Percentiles rank a stretch among this genome's conserved stretches.
These are phyloP conservation scores for Phoma sp. DNA, from an alignment of 2,329 filamentous ascomycete genomes.

Conservation along the genomic window DNA sequence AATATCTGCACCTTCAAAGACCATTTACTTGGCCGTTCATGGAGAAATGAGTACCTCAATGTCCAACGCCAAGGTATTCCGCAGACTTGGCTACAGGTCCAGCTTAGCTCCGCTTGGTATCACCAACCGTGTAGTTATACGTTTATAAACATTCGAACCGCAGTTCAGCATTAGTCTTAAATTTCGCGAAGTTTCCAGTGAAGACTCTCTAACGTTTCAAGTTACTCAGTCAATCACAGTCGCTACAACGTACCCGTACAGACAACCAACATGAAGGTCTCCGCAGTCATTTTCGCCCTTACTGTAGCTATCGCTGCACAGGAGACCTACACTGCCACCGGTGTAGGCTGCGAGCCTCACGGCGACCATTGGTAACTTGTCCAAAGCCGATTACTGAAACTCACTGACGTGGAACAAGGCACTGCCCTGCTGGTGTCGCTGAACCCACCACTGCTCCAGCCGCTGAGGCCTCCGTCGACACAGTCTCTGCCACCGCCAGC, in stretches of 20 bases:
- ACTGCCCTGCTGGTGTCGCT: constrained; percentile 33
- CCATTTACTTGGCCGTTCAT: constrained; percentile 13
- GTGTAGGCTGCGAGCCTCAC: constrained; percentile 30
- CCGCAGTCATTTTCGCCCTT: constrained; percentile 20
- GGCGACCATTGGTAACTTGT: constrained; percentile 31
- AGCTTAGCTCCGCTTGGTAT: constrained; percentile 6
- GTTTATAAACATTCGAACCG: constrained; percentile 16
- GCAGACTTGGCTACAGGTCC: constrained; percentile 32
- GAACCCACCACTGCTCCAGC: constrained; percentile 30
- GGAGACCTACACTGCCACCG: constrained; percentile 23
- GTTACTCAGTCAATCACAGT: background rate
- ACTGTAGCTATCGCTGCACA: constrained; percentile 26
- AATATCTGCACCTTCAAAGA: background rate
- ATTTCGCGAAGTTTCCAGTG: too few species aligned
- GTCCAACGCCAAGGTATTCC: constrained; percentile 31
- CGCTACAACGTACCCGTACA: background rate
- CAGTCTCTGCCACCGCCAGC: constrained; percentile 21
- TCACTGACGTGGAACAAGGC: constrained; percentile 16
- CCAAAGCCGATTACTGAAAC: background rate
- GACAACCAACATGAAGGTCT: constrained; percentile 26
- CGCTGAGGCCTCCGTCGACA: constrained; percentile 17
- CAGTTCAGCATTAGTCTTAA: too few species aligned
- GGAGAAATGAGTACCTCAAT: constrained; percentile 34
- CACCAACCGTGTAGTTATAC: constrained; percentile 1
- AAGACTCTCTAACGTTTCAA: too few species aligned